phyloP scores from a whole-genome alignment of 2,329 filamentous ascomycete species.

The Trichothecium roseum region DNA sequence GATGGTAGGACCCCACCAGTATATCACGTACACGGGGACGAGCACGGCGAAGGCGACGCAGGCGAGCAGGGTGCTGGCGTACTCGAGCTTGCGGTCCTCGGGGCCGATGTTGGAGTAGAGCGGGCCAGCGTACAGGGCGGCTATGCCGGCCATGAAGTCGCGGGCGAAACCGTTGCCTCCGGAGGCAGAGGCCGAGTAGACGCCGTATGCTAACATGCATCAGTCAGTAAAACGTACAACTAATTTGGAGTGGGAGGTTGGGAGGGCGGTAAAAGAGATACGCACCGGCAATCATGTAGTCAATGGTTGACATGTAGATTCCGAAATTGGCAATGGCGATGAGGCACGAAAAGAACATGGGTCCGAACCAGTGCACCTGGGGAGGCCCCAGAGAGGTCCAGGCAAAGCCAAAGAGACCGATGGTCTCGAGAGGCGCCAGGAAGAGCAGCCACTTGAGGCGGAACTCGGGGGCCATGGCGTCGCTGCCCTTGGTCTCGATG shows the following conservation, averaged over 20 bases:
- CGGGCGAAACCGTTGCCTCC: constrained; percentile 66
- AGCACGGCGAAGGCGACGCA: background rate
- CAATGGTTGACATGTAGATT: constrained; percentile 67
- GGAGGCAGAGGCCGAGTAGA: constrained; percentile 62
- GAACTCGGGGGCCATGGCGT: constrained; percentile 44
- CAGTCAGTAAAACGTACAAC: too few relatives aligned
- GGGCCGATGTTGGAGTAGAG: constrained; percentile 47
- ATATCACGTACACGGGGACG: constrained; percentile 6
- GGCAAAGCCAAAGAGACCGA: constrained; percentile 60
- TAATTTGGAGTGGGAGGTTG: too few relatives aligned
- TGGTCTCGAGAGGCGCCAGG: constrained; percentile 46
- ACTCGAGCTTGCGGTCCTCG: constrained; percentile 2
- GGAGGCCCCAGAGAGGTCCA: constrained; percentile 54
- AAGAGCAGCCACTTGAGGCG: constrained; percentile 56
- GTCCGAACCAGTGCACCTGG: constrained; percentile 53
- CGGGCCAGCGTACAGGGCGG: constrained; percentile 56
- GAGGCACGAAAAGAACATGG: constrained; percentile 51
- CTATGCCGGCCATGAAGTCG: constrained; percentile 61
- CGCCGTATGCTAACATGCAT: constrained; percentile 47
- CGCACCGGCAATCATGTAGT: constrained; percentile 54
- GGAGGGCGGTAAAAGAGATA: too few relatives aligned
- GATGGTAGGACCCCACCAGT: constrained; percentile 7
- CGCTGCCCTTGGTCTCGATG: constrained; percentile 43
- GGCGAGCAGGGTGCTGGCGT: constrained; percentile 1
- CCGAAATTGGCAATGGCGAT: constrained; percentile 64